Base-by-base conservation (phyloP, 2,329 filamentous ascomycete genomes). In the Botryotinia narcissicola region DNA sequence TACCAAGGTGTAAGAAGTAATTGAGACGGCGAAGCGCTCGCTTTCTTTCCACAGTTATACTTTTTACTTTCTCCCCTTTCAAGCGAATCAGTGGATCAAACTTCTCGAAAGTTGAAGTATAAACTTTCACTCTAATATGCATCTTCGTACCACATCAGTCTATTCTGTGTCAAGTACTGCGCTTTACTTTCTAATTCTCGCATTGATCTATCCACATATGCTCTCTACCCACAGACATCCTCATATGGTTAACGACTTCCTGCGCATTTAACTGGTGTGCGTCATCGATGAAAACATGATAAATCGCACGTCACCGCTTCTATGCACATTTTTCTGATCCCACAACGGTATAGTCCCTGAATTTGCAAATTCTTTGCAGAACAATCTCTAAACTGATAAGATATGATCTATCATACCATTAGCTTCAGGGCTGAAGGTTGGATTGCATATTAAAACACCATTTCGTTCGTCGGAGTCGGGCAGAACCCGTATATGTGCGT, bases 401-500 rank as follows among this genome's bases (percentile, higher is more conserved):
- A 69, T 57, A 57, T 69, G 48, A 57, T 57, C 18, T 57, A 29
- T 40, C 46, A 40, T 42, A 29, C 44, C 35, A 29, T 35, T 14
- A 7, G 14, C 5, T 25, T 42, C 64, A 54, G 48, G 9, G 25
- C 35, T 57, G 37, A 29, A 42, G 20, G 5, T 42, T 57, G n/a
- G 3, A 22, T 40, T 54, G 12, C 16, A 54, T 54, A 54, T 18
- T 25, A 57, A 10, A 42, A 37, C 1, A 20, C 37, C 48, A 10
- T 42, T 69, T 69, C 10, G 48, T 69, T 57, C 66, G 48, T 37
- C 48, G 37, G 48, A 37, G 37, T 69, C 48, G 37, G 48, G 66
- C 35, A 42, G 37, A 20, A 69, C 48, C 62, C 63, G 63, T 51
- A 29, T 69, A 57, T 69, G 66, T 57, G n/a, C 48, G 18, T 44